Conservation (phyloP, 768 basidiomycete species). For the Boletus tomentosulus region DNA sequence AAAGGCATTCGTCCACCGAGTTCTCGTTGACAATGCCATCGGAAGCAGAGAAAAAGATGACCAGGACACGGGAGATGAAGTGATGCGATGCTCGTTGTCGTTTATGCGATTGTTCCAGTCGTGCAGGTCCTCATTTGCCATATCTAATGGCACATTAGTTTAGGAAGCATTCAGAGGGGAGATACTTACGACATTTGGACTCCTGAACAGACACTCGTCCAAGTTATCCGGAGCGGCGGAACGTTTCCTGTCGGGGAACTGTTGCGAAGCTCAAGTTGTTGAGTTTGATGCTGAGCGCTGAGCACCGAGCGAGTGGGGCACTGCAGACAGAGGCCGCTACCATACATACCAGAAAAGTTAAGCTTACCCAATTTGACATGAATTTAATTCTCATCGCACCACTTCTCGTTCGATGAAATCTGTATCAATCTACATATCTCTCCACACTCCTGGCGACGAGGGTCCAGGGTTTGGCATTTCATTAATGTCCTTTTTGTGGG, state of each 20-base stretch:
- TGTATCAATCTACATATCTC: too few species aligned
- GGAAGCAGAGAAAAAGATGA: constrained; percentile 91
- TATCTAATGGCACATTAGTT: constrained; percentile 47
- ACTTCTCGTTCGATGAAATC: too few species aligned
- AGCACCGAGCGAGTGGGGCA: too few species aligned
- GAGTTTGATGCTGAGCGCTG: too few species aligned
- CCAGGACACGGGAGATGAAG: constrained; percentile 85
- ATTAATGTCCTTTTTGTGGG: not conserved
- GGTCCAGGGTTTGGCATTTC: too few species aligned
- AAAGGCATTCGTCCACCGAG: constrained; percentile 76
- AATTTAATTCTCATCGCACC: too few species aligned
- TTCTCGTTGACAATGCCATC: constrained; percentile 98
- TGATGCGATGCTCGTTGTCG: constrained; percentile 64
- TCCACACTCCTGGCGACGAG: too few species aligned
- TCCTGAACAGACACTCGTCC: constrained; percentile 39
- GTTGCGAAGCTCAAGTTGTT: too few species aligned
- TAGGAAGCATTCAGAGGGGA: not conserved
- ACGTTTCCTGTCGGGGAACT: constrained; percentile 24
- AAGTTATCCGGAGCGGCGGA: constrained; percentile 28
- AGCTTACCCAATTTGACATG: too few species aligned
- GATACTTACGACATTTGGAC: constrained; percentile 36
- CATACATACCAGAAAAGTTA: too few species aligned
- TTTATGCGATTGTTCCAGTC: constrained; percentile 86
- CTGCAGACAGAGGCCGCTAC: too few species aligned
- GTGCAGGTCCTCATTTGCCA: constrained; percentile 83